Conservation (phyloP, 257 asterid genomes). For the Solanum paucissectum region DNA sequence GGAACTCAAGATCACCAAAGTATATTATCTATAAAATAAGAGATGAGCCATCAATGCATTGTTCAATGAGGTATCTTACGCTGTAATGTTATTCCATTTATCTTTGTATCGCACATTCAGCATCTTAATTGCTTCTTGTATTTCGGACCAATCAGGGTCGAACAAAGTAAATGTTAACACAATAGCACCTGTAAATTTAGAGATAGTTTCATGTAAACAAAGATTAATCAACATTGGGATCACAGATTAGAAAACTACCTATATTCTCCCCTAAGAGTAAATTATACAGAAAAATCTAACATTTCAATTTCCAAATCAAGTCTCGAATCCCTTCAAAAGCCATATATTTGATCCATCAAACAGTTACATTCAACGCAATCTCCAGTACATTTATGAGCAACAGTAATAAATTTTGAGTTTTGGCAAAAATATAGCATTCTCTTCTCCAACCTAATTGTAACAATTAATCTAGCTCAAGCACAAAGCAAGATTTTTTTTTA, state of each 20-base stretch:
- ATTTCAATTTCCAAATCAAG: not conserved
- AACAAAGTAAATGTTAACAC: constrained; percentile 42
- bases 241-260: not conserved
- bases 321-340: not conserved
- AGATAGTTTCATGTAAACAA: not conserved
- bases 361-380: not conserved
- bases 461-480: not conserved
- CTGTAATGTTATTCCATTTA: constrained; percentile 33
- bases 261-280: not conserved
- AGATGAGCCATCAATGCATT: not conserved
- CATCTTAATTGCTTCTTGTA: constrained; percentile 47
- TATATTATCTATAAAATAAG: not conserved
- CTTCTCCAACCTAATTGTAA: not conserved
- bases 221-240: not conserved
- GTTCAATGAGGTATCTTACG: constrained; percentile 24
- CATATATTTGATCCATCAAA: not conserved
- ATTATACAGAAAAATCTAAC: not conserved
- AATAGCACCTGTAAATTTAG: constrained; percentile 26
- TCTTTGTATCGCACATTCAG: constrained; percentile 43
- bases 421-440: not conserved
- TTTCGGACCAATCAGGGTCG: constrained; percentile 42
- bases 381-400: not conserved
- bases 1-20: not conserved
- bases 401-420: not conserved
- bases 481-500: not conserved